Evolutionary conservation across 208 protist genomes (phyloP), one percentile per base, ranked within the genome.

Genomic region (Leishmania arabica): DNA sequence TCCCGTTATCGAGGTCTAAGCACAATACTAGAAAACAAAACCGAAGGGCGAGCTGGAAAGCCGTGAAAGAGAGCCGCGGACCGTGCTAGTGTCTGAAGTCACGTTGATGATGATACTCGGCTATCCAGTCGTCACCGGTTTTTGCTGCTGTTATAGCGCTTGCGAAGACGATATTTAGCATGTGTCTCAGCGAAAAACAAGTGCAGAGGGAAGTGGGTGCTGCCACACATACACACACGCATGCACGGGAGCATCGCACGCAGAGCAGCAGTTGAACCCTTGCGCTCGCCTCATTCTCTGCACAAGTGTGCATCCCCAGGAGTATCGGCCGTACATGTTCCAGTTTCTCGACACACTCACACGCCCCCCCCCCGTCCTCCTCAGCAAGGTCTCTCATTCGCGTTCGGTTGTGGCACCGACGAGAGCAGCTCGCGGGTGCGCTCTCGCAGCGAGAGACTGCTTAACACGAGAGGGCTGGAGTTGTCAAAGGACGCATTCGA

Each of bases 341-440:
- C 6, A 54, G 51, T 54, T 13, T 21, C 17, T 54, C 51, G 27
- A 34, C 58, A 64, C 27, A 68, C 62, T 40, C 31, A 42, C n/a
- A 71, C 37, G 4, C 27, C 27, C 31, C 42, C 9, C 19, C n/a
- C 45, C 27, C 31, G 27, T 27, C 24, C 45, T 31, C 45, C 3
- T 53, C 27, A 53, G 9, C 21, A 53, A 37, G 17, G 45, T 45
- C 54, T 31, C 76, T 79, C 78, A 49, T 81, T 80, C 77, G 40
- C 49, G 27, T 54, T 66, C 0, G 77, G 54, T 24, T 72, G 77
- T 11, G 82, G 82, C 49, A 85, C 75, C 54, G 82, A 85, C 1
- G 82, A 85, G 27, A 85, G 82, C 42, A 85, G 56, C 73, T 85
- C 82, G 8, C 82, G 82, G 27, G 82, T 86, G 37, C 83, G 78